Conservation (phyloP, 805 yeast species). For the Zygosaccharomyces pseudorouxii region DNA sequence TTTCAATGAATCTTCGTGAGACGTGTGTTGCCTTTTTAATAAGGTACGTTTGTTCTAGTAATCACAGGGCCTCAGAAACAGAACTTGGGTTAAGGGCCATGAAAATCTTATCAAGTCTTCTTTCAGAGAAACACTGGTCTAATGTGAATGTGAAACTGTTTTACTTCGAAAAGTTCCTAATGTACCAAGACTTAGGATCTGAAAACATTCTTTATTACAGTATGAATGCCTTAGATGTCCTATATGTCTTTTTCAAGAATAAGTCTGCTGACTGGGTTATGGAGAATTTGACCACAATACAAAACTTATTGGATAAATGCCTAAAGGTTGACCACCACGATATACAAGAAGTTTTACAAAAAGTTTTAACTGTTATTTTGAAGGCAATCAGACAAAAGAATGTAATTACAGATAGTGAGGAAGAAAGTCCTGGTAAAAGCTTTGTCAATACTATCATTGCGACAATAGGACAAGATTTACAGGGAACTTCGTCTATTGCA, state of each 20-base stretch:
- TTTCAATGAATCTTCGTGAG: constrained; percentile 78
- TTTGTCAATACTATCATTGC: constrained; percentile 59
- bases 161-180: constrained; percentile 82
- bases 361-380: constrained; percentile 65
- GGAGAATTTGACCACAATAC: constrained; percentile 62
- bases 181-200: constrained; percentile 69
- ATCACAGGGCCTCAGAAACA: constrained; percentile 77
- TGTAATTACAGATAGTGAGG: constrained; percentile 46
- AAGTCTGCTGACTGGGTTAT: constrained; percentile 75
- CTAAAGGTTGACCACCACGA: constrained; percentile 79
- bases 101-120: constrained; percentile 65
- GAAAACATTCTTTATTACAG: constrained; percentile 71
- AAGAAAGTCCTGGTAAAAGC: constrained; percentile 55
- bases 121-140: constrained; percentile 75
- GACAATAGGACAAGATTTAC: constrained; percentile 75
- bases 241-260: constrained; percentile 77
- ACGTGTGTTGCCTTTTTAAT: constrained; percentile 86
- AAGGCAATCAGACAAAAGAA: constrained; percentile 54
- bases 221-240: constrained; percentile 85
- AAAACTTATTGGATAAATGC: constrained; percentile 72
- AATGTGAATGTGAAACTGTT: constrained; percentile 83
- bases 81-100: constrained; percentile 79
- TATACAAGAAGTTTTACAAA: constrained; percentile 76
- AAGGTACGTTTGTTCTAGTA: constrained; percentile 80
- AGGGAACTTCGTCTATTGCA: constrained; percentile 68